These are phyloP conservation scores for Coprinellus micaceus DNA, from an alignment of 768 basidiomycete genomes.

Conservation along the genomic window DNA sequence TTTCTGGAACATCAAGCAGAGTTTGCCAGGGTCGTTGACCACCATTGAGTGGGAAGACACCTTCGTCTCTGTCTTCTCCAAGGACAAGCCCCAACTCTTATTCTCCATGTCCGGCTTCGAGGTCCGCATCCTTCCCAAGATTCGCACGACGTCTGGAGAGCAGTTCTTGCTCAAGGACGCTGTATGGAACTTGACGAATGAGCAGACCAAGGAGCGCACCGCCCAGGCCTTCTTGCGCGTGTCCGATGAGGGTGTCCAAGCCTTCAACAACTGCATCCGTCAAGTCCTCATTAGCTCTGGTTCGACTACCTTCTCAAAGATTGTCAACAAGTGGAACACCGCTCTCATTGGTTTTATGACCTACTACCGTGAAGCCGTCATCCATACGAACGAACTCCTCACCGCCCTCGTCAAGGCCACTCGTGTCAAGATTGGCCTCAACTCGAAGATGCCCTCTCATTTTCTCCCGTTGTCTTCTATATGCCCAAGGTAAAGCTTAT, in stretches of 20 bases:
- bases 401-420: conserved; percentile 97
- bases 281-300: conserved; percentile 98
- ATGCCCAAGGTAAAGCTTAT: conserved; percentile 69
- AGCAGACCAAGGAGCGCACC: conserved; percentile 95
- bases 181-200: conserved; percentile 96
- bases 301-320: conserved; percentile 97
- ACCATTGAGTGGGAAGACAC: conserved; percentile 99
- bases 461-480: conserved; percentile 97
- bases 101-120: conserved; percentile 99
- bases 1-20: conserved; percentile 99
- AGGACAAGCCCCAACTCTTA: conserved; percentile 94
- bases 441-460: conserved; percentile 99
- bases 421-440: conserved; percentile 96
- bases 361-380: conserved; percentile 96
- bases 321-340: conserved; percentile 98
- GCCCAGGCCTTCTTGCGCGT: conserved; percentile 98
- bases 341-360: conserved; percentile 97
- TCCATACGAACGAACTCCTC: too few species aligned
- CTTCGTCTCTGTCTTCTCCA: conserved; percentile 94
- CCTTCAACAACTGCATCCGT: conserved; percentile 96
- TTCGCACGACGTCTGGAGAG: conserved; percentile 91
- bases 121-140: conserved; percentile 94
- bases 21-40: conserved; percentile 89
- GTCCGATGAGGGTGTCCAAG: conserved; percentile 93
- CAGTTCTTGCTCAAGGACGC: conserved; percentile 96